Evolutionary conservation across 805 yeast species (phyloP), one percentile per base, ranked within the genome.

Genomic region (Crinitomyces ghanaensis): DNA sequence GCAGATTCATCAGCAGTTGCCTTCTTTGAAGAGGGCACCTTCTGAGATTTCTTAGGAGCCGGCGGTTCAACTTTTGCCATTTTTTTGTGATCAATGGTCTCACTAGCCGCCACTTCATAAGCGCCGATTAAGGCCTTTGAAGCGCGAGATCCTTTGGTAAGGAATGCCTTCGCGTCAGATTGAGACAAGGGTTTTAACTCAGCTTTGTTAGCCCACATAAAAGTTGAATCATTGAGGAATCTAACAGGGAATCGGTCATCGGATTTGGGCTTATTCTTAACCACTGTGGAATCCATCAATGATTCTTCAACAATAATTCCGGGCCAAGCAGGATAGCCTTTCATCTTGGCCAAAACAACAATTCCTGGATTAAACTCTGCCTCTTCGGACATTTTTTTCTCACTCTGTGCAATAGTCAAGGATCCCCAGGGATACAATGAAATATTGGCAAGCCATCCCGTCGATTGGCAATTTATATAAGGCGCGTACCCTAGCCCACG

Each of bases 261-360:
- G 49, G 20, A 56, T 44, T 63, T 68, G 39, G 57, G 57, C 33
- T 51, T 51, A 14, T 37, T 40, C 23, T 28, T 28, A 29, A 50
- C 28, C 22, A 50, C 49, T 19, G 38, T 45, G 13, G 27, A 14
- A 12, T 20, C 38, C 35, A 20, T 48, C 48, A 6, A 43, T 35
- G 25, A 38, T 12, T 53, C 55, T 2, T 43, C 40, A 19, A 53
- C 37, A 14, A 49, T 74, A 73, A 82, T 75, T 2, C 86, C 85
- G 0, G 95, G 95, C 95, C 95, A 83, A 26, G 86, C 78, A 2
- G 93, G 81, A 50, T 74, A 83, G 6, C 93, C 93, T 49, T 81
- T 83, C 30, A 83, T 74, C 54, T 83, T 83, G 5, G 91, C 91
- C 16, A 83, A 62, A 1, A 83, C 80, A 4, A 72, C 54, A 18